Conservation (phyloP, 495 filamentous ascomycete genomes). For the Chaetomium cochliodes region DNA sequence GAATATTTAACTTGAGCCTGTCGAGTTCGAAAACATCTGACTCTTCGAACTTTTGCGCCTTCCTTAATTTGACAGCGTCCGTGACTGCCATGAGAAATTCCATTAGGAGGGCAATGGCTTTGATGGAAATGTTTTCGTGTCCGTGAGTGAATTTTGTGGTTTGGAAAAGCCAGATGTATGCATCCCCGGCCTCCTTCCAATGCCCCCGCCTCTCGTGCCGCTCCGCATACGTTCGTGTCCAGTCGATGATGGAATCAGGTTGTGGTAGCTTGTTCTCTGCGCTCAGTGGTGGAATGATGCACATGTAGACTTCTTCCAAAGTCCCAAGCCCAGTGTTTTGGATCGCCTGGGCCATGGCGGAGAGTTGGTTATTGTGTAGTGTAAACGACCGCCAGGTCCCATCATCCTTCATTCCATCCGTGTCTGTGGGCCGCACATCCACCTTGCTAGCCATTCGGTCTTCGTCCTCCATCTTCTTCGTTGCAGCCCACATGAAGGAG, state of each 20-base stretch:
- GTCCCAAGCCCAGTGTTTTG: neutral
- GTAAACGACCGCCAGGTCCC: neutral
- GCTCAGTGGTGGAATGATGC: neutral
- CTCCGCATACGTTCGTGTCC: neutral
- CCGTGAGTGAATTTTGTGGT: neutral
- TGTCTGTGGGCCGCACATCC: neutral
- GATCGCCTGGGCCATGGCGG: neutral
- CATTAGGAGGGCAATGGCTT: neutral
- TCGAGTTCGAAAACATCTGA: neutral
- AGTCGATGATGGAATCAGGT: neutral
- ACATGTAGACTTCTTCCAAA: neutral
- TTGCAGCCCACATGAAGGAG: slow-evolving; percentile 1
- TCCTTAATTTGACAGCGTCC: neutral
- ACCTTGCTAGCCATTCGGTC: neutral
- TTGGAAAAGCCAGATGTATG: neutral
- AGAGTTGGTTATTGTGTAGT: neutral
- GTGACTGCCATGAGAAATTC: neutral
- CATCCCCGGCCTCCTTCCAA: neutral
- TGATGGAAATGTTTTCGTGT: neutral
- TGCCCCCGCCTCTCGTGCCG: neutral
- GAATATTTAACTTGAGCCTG: neutral
- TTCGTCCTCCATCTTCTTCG: neutral
- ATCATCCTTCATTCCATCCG: neutral
- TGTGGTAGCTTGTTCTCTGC: neutral
- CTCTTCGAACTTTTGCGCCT: neutral